Conservation (phyloP, 805 yeast species). For the Spathaspora arborariae region DNA sequence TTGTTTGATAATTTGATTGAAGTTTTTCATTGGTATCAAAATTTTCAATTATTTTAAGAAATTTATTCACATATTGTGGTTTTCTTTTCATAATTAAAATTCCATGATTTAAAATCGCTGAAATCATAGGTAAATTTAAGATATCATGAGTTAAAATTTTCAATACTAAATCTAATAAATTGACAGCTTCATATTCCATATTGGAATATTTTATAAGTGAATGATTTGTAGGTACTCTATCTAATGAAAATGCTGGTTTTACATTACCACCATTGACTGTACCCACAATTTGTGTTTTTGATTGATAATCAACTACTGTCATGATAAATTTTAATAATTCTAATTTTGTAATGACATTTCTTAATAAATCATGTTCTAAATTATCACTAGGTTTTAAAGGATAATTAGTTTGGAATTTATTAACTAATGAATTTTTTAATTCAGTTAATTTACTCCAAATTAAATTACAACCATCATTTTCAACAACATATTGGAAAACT, state of each 20-base stretch:
- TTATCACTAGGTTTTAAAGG: slow-evolving; percentile 49
- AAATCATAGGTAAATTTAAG: slow-evolving; percentile 49
- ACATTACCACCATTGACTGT: slow-evolving; percentile 8
- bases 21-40: slow-evolving; percentile 58
- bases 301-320: slow-evolving; percentile 41
- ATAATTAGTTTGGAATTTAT: slow-evolving; percentile 53
- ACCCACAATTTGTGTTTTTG: slow-evolving; percentile 35
- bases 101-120: slow-evolving; percentile 66
- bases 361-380: slow-evolving; percentile 45
- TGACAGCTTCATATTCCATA: slow-evolving; percentile 67
- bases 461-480: slow-evolving; percentile 41
- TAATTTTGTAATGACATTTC: slow-evolving; percentile 58
- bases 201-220: slow-evolving; percentile 53
- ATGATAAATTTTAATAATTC: slow-evolving; percentile 70
- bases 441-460: slow-evolving; percentile 55
- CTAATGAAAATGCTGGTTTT: slow-evolving; percentile 42
- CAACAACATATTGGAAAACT: slow-evolving; percentile 43
- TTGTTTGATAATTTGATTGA: slow-evolving; percentile 45
- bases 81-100: slow-evolving; percentile 63
- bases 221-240: slow-evolving; percentile 54
- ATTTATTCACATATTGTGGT: slow-evolving; percentile 54
- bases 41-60: slow-evolving; percentile 54
- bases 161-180: slow-evolving; percentile 62
- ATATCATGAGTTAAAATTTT: slow-evolving; percentile 54
- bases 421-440: slow-evolving; percentile 57